Evolutionary conservation across 495 filamentous ascomycete genomes (phyloP).

Genomic region (Darksidea phi): DNA sequence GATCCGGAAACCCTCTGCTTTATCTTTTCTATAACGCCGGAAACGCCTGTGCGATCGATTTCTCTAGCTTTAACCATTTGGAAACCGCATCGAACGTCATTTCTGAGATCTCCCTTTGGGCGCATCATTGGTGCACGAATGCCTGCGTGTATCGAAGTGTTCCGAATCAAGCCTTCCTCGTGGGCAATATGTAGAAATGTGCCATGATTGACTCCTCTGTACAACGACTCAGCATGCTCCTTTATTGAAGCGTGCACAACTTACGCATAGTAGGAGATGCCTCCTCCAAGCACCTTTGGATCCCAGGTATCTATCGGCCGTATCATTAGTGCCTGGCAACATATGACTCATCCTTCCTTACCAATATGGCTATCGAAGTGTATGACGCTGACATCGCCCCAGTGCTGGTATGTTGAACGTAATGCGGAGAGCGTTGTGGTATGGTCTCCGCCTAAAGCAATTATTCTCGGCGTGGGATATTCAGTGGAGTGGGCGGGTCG

Average conservation of each 20-base stretch:
- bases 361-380: slow-evolving; percentile 57
- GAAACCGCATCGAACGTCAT: slow-evolving; percentile 54
- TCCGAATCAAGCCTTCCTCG: slow-evolving; percentile 53
- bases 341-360: slow-evolving; percentile 23
- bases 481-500: slow-evolving; percentile 34
- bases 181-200: slow-evolving; percentile 56
- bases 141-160: slow-evolving; percentile 52
- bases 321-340: not conserved
- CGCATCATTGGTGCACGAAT: slow-evolving; percentile 50
- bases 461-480: slow-evolving; percentile 46
- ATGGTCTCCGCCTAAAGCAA: slow-evolving; percentile 55
- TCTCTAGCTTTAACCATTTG: slow-evolving; percentile 45
- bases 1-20: slow-evolving; percentile 38
- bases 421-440: slow-evolving; percentile 53
- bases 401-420: slow-evolving; percentile 47
- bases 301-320: slow-evolving; percentile 50
- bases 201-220: slow-evolving; percentile 53
- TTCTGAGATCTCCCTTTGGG: slow-evolving; percentile 48
- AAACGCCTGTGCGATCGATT: slow-evolving; percentile 41
- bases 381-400: slow-evolving; percentile 53
- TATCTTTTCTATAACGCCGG: slow-evolving; percentile 40
- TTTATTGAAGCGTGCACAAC: slow-evolving; percentile 10
- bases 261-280: slow-evolving; percentile 53
- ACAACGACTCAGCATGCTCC: not conserved
- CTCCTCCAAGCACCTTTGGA: slow-evolving; percentile 49